Evolutionary conservation across 371 early-diverging fungal genomes (phyloP), one percentile per base, ranked within the genome.

Genomic region (Rhizopus sp.): DNA sequence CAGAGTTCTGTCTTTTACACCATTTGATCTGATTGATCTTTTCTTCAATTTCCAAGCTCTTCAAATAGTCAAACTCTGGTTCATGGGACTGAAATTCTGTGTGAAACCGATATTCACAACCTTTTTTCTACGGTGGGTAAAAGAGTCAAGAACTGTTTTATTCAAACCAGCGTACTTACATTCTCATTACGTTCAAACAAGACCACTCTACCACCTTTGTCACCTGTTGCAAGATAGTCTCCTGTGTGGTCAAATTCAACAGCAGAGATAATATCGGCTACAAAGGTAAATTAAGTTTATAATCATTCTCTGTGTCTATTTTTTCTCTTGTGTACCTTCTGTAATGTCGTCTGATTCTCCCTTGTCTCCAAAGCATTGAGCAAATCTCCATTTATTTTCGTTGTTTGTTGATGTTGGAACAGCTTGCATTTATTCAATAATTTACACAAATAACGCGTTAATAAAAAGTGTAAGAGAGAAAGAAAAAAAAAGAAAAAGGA

Each of bases 281-380:
- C 55, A 29, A n/a, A 33, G 12, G 32, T 6, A 16, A 40, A 46
- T 38, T 53, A 5, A 15, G 3, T 44, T 41, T n/a, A 32, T 4
- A 15, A 42, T 2, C 33, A 30, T 35, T 13, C 12, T 48, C 23
- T 49, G 8, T 31, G 10, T 53, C 23, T 4, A 44, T 59, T 5
- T n/a, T 17, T 32, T 44, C 17, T n/a, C n/a, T 45, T n/a, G n/a
- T 13, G 29, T 87, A 95, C 97, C 97, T 87, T 97, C 98, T 37
- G 97, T 96, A 56, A 98, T 92, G 78, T 97, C 98, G 57, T 95
- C 94, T 53, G 94, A 88, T 55, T 98, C 98, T 45, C 95, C 94
- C 75, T 98, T 98, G 78, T 98, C 98, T 58, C 98, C 98, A 85
- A 98, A 98, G 80, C 97, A 97, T 75, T 97, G 98, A 46, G 97